Evolutionary conservation across 176 grass and related monocot species (phyloP).

Genomic region (Aegilops bicornis): DNA sequence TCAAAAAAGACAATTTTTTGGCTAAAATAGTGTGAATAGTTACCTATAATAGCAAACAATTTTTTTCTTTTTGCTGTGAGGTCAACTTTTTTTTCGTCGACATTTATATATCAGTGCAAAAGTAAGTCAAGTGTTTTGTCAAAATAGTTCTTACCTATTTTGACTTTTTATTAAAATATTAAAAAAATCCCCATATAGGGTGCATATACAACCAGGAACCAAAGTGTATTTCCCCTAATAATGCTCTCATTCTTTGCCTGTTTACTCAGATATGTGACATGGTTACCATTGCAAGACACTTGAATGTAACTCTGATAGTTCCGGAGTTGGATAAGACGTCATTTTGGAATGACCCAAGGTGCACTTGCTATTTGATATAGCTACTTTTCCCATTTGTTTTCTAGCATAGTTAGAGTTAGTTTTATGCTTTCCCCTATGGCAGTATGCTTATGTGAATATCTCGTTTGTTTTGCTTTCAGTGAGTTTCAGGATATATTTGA

Average conservation of each 20-base stretch:
- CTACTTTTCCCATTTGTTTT: not conserved
- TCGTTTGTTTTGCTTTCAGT: slow-evolving; percentile 22
- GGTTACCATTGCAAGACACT: slow-evolving; percentile 69
- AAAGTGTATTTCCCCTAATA: not conserved
- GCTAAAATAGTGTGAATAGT: too few relatives aligned
- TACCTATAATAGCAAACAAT: too few relatives aligned
- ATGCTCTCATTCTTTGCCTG: slow-evolving; percentile 13
- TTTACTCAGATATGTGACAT: slow-evolving; percentile 75
- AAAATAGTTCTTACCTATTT: too few relatives aligned
- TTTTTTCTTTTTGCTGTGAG: too few relatives aligned
- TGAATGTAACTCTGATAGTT: slow-evolving; percentile 74
- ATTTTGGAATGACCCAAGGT: slow-evolving; percentile 77
- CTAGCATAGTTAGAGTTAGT: not conserved
- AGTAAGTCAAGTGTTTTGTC: too few relatives aligned
- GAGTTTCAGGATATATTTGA: slow-evolving; percentile 88
- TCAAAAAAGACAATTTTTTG: too few relatives aligned
- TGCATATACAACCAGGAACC: too few relatives aligned
- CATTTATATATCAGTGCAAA: too few relatives aligned
- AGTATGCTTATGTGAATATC: not conserved
- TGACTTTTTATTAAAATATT: too few relatives aligned
- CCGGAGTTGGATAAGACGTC: slow-evolving; percentile 72
- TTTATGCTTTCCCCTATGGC: not conserved
- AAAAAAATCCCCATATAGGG: too few relatives aligned
- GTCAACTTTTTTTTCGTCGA: too few relatives aligned
- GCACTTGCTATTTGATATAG: slow-evolving; percentile 7